These are phyloP conservation scores for Phycomyces nitens DNA, from an alignment of 192 early-diverging fungal species.

Conservation along the genomic window DNA sequence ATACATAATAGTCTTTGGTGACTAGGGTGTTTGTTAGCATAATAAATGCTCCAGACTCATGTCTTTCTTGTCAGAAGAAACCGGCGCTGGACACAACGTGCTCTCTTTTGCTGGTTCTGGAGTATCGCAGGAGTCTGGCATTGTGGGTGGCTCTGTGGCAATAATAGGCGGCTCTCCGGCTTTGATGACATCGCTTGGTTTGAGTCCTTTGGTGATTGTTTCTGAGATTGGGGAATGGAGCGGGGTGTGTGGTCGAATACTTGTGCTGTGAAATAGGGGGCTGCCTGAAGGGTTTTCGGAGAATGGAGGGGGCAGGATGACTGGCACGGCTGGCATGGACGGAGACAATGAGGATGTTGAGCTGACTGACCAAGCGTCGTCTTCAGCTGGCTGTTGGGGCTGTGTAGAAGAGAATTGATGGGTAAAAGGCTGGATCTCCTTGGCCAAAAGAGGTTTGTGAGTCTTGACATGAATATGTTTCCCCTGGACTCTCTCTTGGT, in stretches of 20 bases:
- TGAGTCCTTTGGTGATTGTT: constrained; percentile 3
- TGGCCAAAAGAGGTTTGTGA: constrained; percentile 25
- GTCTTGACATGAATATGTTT: constrained; percentile 24
- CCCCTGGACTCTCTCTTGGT: constrained; percentile 6
- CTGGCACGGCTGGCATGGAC: neutral
- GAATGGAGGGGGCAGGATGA: neutral
- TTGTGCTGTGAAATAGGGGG: neutral
- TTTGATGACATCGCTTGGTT: constrained; percentile 13
- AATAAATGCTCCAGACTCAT: constrained; percentile 6
- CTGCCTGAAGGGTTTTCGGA: neutral
- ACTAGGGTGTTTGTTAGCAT: neutral
- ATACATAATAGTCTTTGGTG: no score
- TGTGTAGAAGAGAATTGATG: constrained; percentile 20
- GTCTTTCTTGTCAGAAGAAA: neutral
- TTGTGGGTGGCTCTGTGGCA: constrained; percentile 1
- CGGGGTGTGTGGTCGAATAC: neutral
- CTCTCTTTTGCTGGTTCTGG: neutral
- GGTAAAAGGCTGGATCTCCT: constrained; percentile 28
- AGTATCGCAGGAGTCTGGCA: neutral
- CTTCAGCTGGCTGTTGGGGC: neutral
- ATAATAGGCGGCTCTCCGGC: neutral
- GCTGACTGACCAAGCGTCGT: neutral
- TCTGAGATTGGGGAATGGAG: neutral
- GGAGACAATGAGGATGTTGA: neutral
- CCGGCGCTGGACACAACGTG: neutral